Base-by-base conservation (phyloP, 257 asterid species). In the Henckelia pumila region DNA sequence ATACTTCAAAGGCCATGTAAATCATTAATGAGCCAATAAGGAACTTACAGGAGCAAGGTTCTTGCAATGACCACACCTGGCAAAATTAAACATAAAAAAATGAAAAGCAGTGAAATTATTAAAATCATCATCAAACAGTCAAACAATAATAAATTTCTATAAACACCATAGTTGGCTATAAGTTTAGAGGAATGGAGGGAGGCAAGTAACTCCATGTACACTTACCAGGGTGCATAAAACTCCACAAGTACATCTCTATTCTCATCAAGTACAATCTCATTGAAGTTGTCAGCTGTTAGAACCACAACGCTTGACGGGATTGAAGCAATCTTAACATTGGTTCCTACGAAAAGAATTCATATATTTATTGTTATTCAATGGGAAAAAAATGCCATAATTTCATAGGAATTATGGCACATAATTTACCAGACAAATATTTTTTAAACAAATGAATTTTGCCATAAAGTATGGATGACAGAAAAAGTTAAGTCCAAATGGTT, bases 51-150 rank as follows among this genome's bases (percentile, higher is more conserved):
- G 81, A 72, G 98, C 98, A 79, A 92, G 96, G 83, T 58, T 81
- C 84, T 93, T 88, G 86, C 97, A 93, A 62, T 93, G 98, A 70
- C 98, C 97, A 60, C 97, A 93, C 98, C 98, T 93, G 84, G 58
- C 75, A 49, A 82, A 75, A 66, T 65, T 44, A 69, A 71, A 72
- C 58, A 68, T 76, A 60, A 73, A 72, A 76, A 25, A 6, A 71
- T 47, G 32, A 56, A 63, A 44, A 32, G 67, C 19, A 32, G 55
- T 33, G 4, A 57, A 25, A 17, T 76, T 44, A 50, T 33, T 50
- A 32, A 53, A 72, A 16, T 47, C 59, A 10, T 14, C 17, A 64
- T 19, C 17, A 16, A 50, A 19, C 63, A 11, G 47, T 61, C 49
- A 16, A 30, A 62, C 53, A 75, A n/a, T 19, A 30, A 47, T 8